phyloP scores from a whole-genome alignment of 1,284 basidiomycete species.

The Pseudozyma sp. region DNA sequence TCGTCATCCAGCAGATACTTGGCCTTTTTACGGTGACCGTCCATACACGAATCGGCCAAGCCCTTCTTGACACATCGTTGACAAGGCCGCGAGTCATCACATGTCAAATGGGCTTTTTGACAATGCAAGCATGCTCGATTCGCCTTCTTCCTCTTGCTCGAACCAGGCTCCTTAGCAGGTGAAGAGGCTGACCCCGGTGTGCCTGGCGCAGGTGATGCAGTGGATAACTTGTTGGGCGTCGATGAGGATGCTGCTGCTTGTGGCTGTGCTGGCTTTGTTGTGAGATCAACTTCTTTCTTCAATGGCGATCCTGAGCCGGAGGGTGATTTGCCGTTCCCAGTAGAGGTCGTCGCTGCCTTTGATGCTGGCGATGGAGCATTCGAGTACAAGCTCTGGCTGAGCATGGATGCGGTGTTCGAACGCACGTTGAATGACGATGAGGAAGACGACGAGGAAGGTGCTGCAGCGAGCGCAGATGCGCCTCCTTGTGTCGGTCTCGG shows the following conservation, averaged over 20 bases:
- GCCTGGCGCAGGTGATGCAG: constrained; percentile 9
- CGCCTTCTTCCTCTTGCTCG: constrained; percentile 77
- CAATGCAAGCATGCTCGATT: constrained; percentile 93
- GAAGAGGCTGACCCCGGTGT: constrained; percentile 8
- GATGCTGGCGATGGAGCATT: constrained; percentile 24
- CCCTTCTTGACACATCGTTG: constrained; percentile 94
- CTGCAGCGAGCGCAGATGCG: constrained; percentile 2
- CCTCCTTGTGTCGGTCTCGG: constrained; percentile 3
- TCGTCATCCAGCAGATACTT: constrained; percentile 78
- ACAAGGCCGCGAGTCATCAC: constrained; percentile 95
- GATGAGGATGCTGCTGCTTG: neutral
- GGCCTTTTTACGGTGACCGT: constrained; percentile 96
- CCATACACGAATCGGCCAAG: constrained; percentile 86
- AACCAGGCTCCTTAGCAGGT: constrained; percentile 16
- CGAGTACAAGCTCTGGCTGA: constrained; percentile 47
- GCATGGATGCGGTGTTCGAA: constrained; percentile 18
- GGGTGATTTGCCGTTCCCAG: neutral
- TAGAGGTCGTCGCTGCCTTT: constrained; percentile 2
- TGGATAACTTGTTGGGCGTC: constrained; percentile 17
- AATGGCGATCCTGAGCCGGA: constrained; percentile 33
- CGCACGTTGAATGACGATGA: constrained; percentile 22
- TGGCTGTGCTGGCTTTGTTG: constrained; percentile 9
- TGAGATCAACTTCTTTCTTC: constrained; percentile 34
- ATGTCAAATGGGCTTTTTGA: constrained; percentile 93
- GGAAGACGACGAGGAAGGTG: constrained; percentile 13